Base-by-base conservation (phyloP, 2,329 filamentous ascomycete species). In the Epichloe brachyelytri region DNA sequence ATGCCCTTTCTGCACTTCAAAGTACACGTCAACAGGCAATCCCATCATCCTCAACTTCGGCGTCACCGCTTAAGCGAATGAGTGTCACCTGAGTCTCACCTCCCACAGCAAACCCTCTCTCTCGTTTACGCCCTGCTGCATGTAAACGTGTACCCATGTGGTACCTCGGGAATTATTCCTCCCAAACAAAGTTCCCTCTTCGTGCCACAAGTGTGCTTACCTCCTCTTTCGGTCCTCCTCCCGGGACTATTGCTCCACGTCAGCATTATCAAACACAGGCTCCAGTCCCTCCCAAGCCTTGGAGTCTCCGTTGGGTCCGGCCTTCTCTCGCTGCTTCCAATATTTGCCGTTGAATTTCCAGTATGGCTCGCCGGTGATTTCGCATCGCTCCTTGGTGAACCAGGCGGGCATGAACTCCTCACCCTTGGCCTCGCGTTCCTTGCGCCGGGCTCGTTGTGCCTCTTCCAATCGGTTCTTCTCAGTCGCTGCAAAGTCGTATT, bases 381-480 rank as follows among this genome's bases (percentile, higher is more conserved):
- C 78, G 67, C 88, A 90, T 57, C 67, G 78, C 2, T 74, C 74
- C 69, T 85, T 87, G 39, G 63, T 71, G 66, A 98, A 98, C 90
- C 91, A 98, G 45, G 84, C 81, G 0, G 93, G 88, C 40, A 70
- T 68, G 63, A 93, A 97, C 54, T 91, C 83, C 55, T 94, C 85
- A 4, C 93, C 93, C 2, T 70, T 77, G 33, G 77, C 76, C 68
- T 98, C 91, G 22, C 90, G 76, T 53, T 76, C 71, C 50, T 86
- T 72, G 54, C 93, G 73, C 53, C 84, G 83, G 10, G 83, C 82
- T 53, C 93, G 77, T 73, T 98, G 93, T 56, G 83, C 89, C 71
- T 96, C 86, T 68, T 98, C 93, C 0, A 98, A 79, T 1, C 93
- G 78, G 62, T 91, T 93, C 79, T 98, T 98, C 73, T 98, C 93